These are phyloP conservation scores for Myxozyma kluyveri DNA, from an alignment of 805 yeast genomes.

Conservation along the genomic window DNA sequence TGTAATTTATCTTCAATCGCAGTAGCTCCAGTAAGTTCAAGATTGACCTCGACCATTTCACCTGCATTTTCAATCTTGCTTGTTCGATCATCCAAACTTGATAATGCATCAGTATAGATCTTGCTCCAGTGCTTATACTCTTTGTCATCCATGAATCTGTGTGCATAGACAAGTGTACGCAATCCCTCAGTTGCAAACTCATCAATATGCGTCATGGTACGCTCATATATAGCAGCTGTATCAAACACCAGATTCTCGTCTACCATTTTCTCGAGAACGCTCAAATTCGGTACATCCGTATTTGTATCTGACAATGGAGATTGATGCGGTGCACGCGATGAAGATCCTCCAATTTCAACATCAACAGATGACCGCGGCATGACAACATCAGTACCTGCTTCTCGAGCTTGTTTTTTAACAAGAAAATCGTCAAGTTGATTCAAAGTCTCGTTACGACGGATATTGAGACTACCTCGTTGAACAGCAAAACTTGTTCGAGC, in stretches of 20 bases:
- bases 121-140: constrained; percentile 67
- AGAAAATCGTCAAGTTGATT: constrained; percentile 34
- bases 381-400: constrained; percentile 29
- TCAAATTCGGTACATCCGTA: constrained; percentile 1
- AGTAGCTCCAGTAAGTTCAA: constrained; percentile 82
- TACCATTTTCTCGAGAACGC: constrained; percentile 30
- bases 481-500: constrained; percentile 39
- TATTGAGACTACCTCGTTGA: constrained; percentile 33
- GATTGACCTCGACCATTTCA: constrained; percentile 61
- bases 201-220: constrained; percentile 85
- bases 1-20: constrained; percentile 97
- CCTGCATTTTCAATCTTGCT: constrained; percentile 69
- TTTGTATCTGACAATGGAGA: constrained; percentile 8
- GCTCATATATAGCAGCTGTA: constrained; percentile 75
- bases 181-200: constrained; percentile 94
- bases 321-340: neutral
- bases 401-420: constrained; percentile 32
- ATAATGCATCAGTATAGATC: constrained; percentile 71
- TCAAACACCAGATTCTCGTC: constrained; percentile 60
- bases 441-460: constrained; percentile 33
- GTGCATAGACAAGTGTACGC: constrained; percentile 82
- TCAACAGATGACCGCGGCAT: constrained; percentile 17
- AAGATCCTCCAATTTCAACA: constrained; percentile 12
- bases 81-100: constrained; percentile 67
- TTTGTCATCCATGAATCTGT: constrained; percentile 59